A percentile compares a stretch with the other conserved stretches of the same genome.
Evolutionary conservation across 176 grass and related monocot genomes (phyloP).

Genomic region (Aegilops bicornis): DNA sequence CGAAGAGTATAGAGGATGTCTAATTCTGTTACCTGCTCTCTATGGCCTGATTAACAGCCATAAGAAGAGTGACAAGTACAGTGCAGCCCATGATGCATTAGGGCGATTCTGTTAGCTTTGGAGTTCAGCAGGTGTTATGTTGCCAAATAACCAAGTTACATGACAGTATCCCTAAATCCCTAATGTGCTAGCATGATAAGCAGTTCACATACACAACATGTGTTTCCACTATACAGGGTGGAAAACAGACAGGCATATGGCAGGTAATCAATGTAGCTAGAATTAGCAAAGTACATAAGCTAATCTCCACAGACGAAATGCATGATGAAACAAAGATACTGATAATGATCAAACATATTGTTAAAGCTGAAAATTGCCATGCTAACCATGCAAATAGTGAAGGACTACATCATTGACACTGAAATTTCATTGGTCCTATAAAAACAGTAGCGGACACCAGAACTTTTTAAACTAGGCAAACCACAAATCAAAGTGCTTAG

Average conservation of each 20-base stretch:
- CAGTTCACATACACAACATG: neutral
- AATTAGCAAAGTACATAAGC: neutral
- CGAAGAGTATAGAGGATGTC: neutral
- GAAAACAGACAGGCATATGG: neutral
- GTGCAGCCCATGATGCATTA: neutral
- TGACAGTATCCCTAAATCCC: neutral
- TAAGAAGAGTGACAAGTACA: neutral
- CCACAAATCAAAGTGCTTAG: neutral
- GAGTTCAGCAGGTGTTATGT: neutral
- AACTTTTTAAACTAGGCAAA: neutral
- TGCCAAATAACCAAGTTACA: neutral
- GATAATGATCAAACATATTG: neutral
- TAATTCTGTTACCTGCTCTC: neutral
- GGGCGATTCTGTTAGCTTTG: neutral
- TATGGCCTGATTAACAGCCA: conserved; percentile 5
- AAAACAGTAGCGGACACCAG: neutral
- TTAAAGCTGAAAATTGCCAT: neutral
- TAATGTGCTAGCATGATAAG: neutral
- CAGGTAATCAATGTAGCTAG: conserved; percentile 12
- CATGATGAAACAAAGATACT: neutral
- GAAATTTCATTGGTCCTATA: too few species aligned
- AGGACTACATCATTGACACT: neutral
- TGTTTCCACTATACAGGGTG: neutral
- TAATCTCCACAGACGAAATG: neutral
- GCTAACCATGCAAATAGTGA: conserved; percentile 8